These are phyloP conservation scores for Saturnispora silvae DNA, from an alignment of 805 yeast species.

Conservation along the genomic window DNA sequence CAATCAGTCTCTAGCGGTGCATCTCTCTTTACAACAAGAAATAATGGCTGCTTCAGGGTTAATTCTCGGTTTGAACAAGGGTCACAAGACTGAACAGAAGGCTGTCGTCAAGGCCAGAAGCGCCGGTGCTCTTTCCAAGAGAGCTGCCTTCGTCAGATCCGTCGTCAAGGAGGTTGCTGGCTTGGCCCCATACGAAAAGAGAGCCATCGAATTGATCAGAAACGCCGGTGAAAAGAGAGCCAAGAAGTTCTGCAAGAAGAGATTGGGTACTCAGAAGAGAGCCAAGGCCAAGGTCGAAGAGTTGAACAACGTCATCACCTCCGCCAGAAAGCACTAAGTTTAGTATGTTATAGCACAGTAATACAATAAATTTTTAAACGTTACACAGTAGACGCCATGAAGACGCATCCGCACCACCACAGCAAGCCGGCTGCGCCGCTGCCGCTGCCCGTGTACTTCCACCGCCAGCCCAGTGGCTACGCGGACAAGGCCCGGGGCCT, in stretches of 20 bases:
- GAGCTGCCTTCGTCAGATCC: slow-evolving; percentile 91
- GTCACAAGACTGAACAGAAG: slow-evolving; percentile 87
- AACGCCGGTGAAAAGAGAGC: slow-evolving; percentile 99
- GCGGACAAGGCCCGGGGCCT: background rate
- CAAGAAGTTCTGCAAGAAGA: slow-evolving; percentile 99
- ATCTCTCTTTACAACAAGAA: slow-evolving; percentile 1
- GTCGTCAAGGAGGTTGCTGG: slow-evolving; percentile 96
- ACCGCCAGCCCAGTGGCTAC: background rate
- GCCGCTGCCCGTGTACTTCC: slow-evolving; percentile 4
- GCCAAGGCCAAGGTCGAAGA: slow-evolving; percentile 99
- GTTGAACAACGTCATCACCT: slow-evolving; percentile 92
- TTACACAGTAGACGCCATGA: too few relatives aligned
- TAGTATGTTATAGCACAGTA: background rate
- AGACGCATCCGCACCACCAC: background rate
- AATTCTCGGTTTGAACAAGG: slow-evolving; percentile 98
- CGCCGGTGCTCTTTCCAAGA: slow-evolving; percentile 83
- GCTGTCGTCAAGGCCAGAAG: slow-evolving; percentile 84
- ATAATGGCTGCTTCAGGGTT: slow-evolving; percentile 67
- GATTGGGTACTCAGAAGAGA: slow-evolving; percentile 99
- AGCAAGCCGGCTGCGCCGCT: background rate
- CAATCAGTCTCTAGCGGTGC: too few relatives aligned
- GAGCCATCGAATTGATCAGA: slow-evolving; percentile 98
- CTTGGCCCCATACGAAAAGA: slow-evolving; percentile 99
- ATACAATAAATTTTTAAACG: too few relatives aligned
- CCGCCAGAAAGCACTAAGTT: slow-evolving; percentile 83